A percentile compares a stretch with the other conserved stretches of the same genome.
phyloP scores from a whole-genome alignment of 2,329 filamentous ascomycete genomes.

The Stylonectria norvegica region DNA sequence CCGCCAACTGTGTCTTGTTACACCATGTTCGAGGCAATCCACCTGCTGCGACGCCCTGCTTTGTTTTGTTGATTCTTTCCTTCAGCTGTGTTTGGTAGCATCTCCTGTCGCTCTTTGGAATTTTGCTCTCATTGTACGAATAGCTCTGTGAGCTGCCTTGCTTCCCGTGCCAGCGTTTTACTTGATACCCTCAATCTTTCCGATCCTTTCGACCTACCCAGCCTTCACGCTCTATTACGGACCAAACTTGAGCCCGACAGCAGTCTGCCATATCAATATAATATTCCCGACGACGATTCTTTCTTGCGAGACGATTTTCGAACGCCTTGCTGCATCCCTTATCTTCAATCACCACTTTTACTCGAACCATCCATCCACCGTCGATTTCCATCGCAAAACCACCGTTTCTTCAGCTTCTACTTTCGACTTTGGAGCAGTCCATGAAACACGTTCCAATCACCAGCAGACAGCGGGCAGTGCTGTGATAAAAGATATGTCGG shows the following conservation, averaged over 20 bases:
- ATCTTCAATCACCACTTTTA: neutral
- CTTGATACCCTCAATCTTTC: conserved; percentile 2
- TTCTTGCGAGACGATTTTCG: neutral
- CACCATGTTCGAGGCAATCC: neutral
- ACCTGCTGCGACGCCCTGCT: neutral
- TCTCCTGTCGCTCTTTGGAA: neutral
- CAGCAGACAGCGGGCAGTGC: neutral
- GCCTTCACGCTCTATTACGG: neutral
- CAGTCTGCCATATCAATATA: neutral
- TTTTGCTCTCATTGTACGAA: no score
- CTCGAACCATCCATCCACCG: neutral
- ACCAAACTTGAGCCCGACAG: neutral
- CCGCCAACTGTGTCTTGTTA: conserved; percentile 1
- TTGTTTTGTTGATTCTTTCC: neutral
- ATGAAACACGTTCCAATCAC: neutral
- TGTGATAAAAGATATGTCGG: conserved; percentile 21
- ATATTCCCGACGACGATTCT: neutral
- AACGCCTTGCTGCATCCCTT: neutral
- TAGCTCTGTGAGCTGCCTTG: neutral
- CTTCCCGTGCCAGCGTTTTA: no score
- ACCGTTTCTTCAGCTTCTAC: neutral
- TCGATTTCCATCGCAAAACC: neutral
- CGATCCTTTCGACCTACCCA: neutral
- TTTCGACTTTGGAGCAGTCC: neutral
- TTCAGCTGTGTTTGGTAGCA: neutral